Base-by-base conservation (phyloP, 2,329 filamentous ascomycete species). In the Pleoardoris graminearum region DNA sequence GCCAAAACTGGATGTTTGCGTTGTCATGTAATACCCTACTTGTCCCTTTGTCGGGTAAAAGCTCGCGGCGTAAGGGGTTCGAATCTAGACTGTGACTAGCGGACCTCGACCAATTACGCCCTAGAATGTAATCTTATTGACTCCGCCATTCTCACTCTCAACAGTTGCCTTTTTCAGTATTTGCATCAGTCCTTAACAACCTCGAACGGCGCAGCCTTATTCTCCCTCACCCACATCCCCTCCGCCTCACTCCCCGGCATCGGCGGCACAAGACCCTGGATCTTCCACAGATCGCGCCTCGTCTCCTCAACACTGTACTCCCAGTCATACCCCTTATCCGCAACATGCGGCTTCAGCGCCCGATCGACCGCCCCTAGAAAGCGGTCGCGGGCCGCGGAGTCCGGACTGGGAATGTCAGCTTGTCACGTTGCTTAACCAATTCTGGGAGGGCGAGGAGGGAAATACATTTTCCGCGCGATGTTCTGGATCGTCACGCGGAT, bases 221-320 rank as follows among this genome's bases (percentile, higher is more conserved):
- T 68, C 51, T 58, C 43, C 47, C 41, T 53, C 21, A 35, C 36
- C 75, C 75, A 77, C 16, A 61, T 16, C 57, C 59, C 60, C 63
- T 77, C 72, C 3, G 60, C 71, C 55, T 75, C 70, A 21, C 66
- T 75, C 23, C 50, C 59, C 12, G 55, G 66, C 46, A 65, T 66
- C 14, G 76, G 76, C 22, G 75, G 69, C 36, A 66, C 58, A 7
- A 77, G 16, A 0, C 75, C 77, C 21, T 79, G 70, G 11, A 79
- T 62, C 60, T 73, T 76, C 77, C 78, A 80, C 46, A 79, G 48
- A 37, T 68, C 65, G 16, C 75, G 60, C n/a, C 72, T 69, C 25
- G 74, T 77, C 63, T 80, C 76, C 8, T 70, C 64, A 23, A 79
- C 60, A 47, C 74, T 70, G 51, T 71, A 76, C 61, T 80, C 78